Conservation (phyloP, 2,329 filamentous ascomycete species). For the Fonsecaea multimorphosa region DNA sequence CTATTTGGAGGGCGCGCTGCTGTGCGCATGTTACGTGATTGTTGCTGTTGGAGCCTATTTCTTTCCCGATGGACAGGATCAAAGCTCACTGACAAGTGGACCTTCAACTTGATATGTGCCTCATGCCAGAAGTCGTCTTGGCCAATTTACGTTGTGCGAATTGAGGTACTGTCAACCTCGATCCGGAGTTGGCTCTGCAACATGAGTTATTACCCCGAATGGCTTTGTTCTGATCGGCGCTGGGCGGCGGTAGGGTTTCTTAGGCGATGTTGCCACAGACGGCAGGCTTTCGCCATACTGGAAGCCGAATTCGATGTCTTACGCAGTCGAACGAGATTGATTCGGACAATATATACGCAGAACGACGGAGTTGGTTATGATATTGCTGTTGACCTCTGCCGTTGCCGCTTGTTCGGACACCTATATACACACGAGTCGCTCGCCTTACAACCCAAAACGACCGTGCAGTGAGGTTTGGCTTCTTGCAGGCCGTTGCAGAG, state of each 20-base stretch:
- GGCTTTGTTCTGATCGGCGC: neutral
- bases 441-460: neutral
- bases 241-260: neutral
- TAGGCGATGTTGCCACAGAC: neutral
- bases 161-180: neutral
- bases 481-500: neutral
- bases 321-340: neutral
- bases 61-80: conserved; percentile 38
- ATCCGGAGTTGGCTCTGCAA: neutral
- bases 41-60: conserved; percentile 58
- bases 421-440: neutral
- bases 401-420: neutral
- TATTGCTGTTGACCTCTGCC: neutral
- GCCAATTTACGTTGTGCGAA: neutral
- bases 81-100: conserved; percentile 34
- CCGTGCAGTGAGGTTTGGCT: neutral
- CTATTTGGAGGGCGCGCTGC: conserved; percentile 66
- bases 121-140: neutral
- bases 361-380: neutral
- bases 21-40: conserved; percentile 66
- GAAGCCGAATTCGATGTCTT: neutral
- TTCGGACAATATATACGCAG: neutral
- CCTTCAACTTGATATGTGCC: conserved; percentile 7
- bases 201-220: neutral
- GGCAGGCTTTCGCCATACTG: neutral